phyloP scores from a whole-genome alignment of 805 yeast species.

The Starmera caribaea region DNA sequence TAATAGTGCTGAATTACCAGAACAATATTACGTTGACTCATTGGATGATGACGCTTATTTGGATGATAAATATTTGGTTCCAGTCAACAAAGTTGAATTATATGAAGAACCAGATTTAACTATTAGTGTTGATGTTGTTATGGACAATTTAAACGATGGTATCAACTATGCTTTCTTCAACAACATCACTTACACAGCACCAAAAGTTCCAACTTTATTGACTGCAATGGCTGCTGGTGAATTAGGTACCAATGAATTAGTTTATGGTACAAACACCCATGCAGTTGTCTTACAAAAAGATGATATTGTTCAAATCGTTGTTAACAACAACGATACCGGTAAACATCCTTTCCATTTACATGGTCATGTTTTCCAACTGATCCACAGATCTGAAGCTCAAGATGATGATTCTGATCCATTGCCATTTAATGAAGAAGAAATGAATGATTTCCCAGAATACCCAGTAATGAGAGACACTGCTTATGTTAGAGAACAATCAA shows the following conservation, averaged over 20 bases:
- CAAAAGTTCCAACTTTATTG: constrained; percentile 79
- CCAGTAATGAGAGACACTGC: constrained; percentile 84
- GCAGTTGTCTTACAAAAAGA: constrained; percentile 51
- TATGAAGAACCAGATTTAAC: constrained; percentile 60
- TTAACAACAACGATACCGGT: constrained; percentile 86
- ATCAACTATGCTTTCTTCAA: constrained; percentile 95
- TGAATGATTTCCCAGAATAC: constrained; percentile 46
- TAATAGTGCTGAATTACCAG: constrained; percentile 28
- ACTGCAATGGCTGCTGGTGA: constrained; percentile 72
- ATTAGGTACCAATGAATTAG: constrained; percentile 35
- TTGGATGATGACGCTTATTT: constrained; percentile 38
- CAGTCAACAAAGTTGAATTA: constrained; percentile 44
- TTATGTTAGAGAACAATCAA: constrained; percentile 74
- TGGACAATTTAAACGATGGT: constrained; percentile 85
- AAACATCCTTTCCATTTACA: constrained; percentile 97
- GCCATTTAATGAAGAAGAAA: constrained; percentile 44
- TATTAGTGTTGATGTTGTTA: constrained; percentile 61
- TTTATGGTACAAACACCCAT: constrained; percentile 76
- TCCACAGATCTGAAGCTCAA: constrained; percentile 59
- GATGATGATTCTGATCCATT: constrained; percentile 45
- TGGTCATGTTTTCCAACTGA: constrained; percentile 76
- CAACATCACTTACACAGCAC: constrained; percentile 65
- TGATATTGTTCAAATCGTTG: constrained; percentile 62
- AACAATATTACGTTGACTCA: constrained; percentile 33
- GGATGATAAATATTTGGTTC: constrained; percentile 75